Base-by-base conservation (phyloP, 768 basidiomycete genomes). In the Tylopilus balloui region DNA sequence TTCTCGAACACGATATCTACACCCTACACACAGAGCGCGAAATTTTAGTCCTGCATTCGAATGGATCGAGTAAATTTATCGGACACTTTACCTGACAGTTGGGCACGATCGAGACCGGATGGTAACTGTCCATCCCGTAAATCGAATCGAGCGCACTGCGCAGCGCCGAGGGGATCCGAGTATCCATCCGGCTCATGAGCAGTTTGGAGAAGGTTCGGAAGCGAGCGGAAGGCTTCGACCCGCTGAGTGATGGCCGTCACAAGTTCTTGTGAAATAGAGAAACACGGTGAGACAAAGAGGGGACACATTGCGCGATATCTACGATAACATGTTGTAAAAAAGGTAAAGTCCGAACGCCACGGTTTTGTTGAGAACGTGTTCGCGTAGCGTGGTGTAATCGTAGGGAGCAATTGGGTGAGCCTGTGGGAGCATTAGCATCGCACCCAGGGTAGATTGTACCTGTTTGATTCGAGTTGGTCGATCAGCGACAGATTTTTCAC, bases 251-350 rank as follows among this genome's bases (percentile, higher is more conserved):
- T 82, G 1, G 75, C 72, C 10, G 78, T 75, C 28, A n/a, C n/a
- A 70, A 48, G 63, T 90, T 82, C 72, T 74, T 75, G 65, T 88
- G 89, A 4, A 49, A 5, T 29, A 17, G 28, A 7, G 35, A 19
- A 21, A 8, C 2, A 15, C 14, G 11, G 21, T 41, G 1, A 54
- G 44, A 17, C 8, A 4, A 47, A 6, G 17, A 23, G 12, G 17
- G 10, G 2, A 24, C 6, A 3, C 24, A 8, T n/a, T 6, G 14
- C 36, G 8, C n/a, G n/a, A 0, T n/a, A 6, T 27, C 27, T n/a
- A 45, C 78, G 64, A 66, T 57, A 87, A 77, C 86, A 92, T 85
- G 58, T 91, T 87, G 56, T 86, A 90, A 75, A 90, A 81, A 27
- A 91, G 65, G 58, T 84, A 90, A 3, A 81, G 53, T 28, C 62